phyloP scores from a whole-genome alignment of 176 grass and related monocot genomes.

The Carex littledalei region DNA sequence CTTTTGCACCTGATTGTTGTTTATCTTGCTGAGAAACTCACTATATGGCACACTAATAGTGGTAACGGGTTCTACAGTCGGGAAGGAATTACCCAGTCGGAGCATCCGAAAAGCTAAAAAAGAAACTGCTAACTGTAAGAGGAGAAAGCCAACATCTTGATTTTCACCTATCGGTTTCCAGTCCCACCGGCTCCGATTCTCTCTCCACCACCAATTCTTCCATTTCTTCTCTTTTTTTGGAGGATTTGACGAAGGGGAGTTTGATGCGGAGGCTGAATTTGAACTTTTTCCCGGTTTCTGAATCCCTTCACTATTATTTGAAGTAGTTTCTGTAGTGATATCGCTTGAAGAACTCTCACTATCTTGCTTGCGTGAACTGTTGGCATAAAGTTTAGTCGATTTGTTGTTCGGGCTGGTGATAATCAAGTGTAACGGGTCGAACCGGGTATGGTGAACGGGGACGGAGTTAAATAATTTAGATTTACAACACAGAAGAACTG shows the following conservation, averaged over 20 bases:
- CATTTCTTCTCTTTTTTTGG: slow-evolving; percentile 67
- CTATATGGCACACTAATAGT: slow-evolving; percentile 75
- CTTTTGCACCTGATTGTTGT: slow-evolving; percentile 87
- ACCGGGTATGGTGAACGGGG: slow-evolving; percentile 2
- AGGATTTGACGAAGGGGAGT: slow-evolving; percentile 30
- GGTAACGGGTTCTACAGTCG: slow-evolving; percentile 61
- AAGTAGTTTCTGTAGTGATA: slow-evolving; percentile 17
- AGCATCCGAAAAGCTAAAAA: slow-evolving; percentile 85
- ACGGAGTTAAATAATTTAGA: slow-evolving; percentile 21
- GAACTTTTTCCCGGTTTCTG: slow-evolving; percentile 33
- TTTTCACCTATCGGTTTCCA: slow-evolving; percentile 91
- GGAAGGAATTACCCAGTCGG: slow-evolving; percentile 62
- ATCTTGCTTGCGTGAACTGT: slow-evolving; percentile 30
- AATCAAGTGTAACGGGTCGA: slow-evolving; percentile 21
- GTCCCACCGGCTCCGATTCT: slow-evolving; percentile 51
- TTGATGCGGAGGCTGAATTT: slow-evolving; percentile 25
- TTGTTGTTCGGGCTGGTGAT: neutral
- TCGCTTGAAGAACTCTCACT: slow-evolving; percentile 30
- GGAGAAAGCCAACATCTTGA: slow-evolving; percentile 80
- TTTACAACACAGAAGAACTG: slow-evolving; percentile 22
- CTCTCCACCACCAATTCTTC: slow-evolving; percentile 48
- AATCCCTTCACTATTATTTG: slow-evolving; percentile 20
- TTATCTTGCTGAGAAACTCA: slow-evolving; percentile 85
- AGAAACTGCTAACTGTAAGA: slow-evolving; percentile 82
- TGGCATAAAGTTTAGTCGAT: slow-evolving; percentile 20